Base-by-base conservation (phyloP, 2,329 filamentous ascomycete genomes). In the Colletotrichum karsti region DNA sequence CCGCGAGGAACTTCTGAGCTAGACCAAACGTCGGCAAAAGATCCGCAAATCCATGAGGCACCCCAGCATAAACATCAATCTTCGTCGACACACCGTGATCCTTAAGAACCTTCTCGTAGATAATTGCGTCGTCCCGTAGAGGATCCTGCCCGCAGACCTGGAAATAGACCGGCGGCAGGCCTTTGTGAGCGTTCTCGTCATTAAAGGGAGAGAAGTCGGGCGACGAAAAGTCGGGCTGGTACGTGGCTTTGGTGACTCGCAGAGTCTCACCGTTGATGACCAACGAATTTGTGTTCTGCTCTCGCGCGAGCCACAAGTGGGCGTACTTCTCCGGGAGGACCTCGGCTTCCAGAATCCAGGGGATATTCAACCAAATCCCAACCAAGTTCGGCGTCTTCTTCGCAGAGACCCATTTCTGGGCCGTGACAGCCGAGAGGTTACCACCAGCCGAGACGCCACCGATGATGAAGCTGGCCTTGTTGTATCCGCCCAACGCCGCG, bases 81-180 rank as follows among this genome's bases (percentile, higher is more conserved):
- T 48, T 65, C 5, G 56, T 69, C 9, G 51, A 33, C 8, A 59
- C 57, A 4, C 51, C 56, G 5, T 59, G n/a, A 9, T 62, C 62
- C 15, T 9, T n/a, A 7, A 69, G 55, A 2, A 62, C 24, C 42
- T 80, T 71, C 68, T 84, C 83, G 46, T 85, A 82, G 6, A 87
- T 71, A 35, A 86, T 74, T 2, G 79, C 83, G 69, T 87, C 84
- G 50, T 87, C 84, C 18, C 84, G 76, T 54, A 84, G 70, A 1
- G 84, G 83, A 73, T 86, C 85, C 69, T 81, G 73, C 0, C 84
- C 84, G 33, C 80, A 83, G 18, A 86, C 78, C 70, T 84, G 80
- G 70, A 86, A 84, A 65, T 80, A 82, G 1, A 82, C 79, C 1
- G 77, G 78, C 7, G 85, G 84, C 22, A 87, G 74, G 1, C 70